These are phyloP conservation scores for Neobulgaria alba DNA, from an alignment of 2,329 filamentous ascomycete genomes.

Conservation along the genomic window DNA sequence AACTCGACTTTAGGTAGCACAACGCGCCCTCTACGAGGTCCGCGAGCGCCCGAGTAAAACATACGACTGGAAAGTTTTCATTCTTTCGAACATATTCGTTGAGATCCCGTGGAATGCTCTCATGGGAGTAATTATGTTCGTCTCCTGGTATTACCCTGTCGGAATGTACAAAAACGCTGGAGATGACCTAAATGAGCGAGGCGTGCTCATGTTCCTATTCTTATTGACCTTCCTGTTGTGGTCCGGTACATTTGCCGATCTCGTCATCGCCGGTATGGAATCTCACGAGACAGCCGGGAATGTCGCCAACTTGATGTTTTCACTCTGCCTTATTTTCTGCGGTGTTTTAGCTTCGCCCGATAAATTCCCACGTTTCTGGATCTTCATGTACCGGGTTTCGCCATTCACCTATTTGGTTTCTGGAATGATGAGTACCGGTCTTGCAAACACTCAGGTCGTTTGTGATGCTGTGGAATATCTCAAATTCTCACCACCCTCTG, in stretches of 20 bases:
- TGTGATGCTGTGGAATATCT: constrained; percentile 66
- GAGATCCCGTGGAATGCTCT: constrained; percentile 77
- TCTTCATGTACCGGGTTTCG: constrained; percentile 76
- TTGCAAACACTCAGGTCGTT: constrained; percentile 57
- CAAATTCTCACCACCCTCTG: constrained; percentile 50
- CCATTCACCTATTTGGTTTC: constrained; percentile 77
- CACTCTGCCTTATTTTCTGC: constrained; percentile 66
- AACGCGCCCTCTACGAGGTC: constrained; percentile 49
- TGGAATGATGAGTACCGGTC: constrained; percentile 60
- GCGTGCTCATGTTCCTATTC: constrained; percentile 71
- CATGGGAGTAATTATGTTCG: constrained; percentile 66
- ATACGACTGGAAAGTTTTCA: constrained; percentile 63
- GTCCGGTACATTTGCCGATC: constrained; percentile 70
- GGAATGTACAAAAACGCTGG: constrained; percentile 62
- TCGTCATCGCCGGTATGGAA: constrained; percentile 69
- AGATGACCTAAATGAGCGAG: constrained; percentile 56
- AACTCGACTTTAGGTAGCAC: constrained; percentile 51
- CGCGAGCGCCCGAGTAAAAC: constrained; percentile 71
- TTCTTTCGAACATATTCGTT: constrained; percentile 67
- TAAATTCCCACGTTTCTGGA: constrained; percentile 66
- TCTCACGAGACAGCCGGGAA: constrained; percentile 69
- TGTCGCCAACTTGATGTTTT: constrained; percentile 68
- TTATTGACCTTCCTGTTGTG: constrained; percentile 70
- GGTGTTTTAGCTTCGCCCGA: constrained; percentile 60
- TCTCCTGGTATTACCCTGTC: constrained; percentile 81